phyloP scores from a whole-genome alignment of 2,329 filamentous ascomycete genomes.

The Byssoonygena ceratinophila region DNA sequence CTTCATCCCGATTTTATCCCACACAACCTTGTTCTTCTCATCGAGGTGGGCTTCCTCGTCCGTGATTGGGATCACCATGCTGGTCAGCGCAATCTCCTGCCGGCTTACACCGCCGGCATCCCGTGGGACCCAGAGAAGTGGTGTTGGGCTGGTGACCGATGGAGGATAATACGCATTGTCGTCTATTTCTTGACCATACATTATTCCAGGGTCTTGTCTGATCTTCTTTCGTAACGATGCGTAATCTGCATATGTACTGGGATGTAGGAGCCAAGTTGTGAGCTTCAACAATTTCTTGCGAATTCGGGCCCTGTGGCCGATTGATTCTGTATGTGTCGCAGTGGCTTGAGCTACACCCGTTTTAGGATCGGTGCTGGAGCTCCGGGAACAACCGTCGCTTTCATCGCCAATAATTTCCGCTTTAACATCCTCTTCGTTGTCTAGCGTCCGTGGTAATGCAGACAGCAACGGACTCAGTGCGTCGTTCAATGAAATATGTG shows the following conservation, averaged over 20 bases:
- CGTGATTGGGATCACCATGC: conserved; percentile 62
- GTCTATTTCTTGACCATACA: conserved; percentile 53
- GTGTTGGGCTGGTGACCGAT: conserved; percentile 50
- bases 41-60: conserved; percentile 62
- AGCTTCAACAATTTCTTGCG: conserved; percentile 13
- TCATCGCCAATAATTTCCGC: conserved; percentile 3
- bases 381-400: neutral
- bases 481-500: conserved; percentile 51
- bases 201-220: conserved; percentile 46
- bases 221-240: conserved; percentile 59
- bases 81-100: conserved; percentile 65
- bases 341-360: neutral
- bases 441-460: conserved; percentile 61
- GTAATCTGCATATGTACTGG: conserved; percentile 67
- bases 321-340: neutral
- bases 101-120: conserved; percentile 63
- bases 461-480: conserved; percentile 41
- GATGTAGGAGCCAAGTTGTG: conserved; percentile 51
- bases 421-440: conserved; percentile 32
- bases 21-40: conserved; percentile 57
- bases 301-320: conserved; percentile 13
- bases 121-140: conserved; percentile 69
- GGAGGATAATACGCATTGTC: conserved; percentile 64
- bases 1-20: conserved; percentile 47
- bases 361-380: neutral